phyloP scores from a whole-genome alignment of 2,329 filamentous ascomycete genomes.

The Botrytis elliptica region DNA sequence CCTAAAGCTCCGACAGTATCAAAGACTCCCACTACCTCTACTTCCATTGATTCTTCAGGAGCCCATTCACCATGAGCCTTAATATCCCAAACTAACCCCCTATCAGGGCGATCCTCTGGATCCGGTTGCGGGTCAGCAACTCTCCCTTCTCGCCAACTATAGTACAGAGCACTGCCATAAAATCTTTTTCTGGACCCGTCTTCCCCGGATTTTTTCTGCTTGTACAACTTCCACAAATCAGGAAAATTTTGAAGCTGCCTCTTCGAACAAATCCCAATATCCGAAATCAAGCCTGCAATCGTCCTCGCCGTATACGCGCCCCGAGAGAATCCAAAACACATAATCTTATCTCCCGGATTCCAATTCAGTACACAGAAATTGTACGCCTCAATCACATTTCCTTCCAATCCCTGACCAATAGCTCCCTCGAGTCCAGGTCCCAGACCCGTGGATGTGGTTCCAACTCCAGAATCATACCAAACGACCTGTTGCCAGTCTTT shows the following conservation, averaged over 20 bases:
- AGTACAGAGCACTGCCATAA: slow-evolving; percentile 3
- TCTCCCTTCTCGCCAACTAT: neutral
- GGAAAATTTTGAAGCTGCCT: neutral
- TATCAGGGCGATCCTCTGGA: neutral
- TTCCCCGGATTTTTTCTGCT: neutral
- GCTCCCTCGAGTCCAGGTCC: neutral
- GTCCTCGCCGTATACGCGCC: slow-evolving; percentile 42
- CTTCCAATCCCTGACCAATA: slow-evolving; percentile 21
- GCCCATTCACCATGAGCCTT: neutral
- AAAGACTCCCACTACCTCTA: slow-evolving; percentile 27
- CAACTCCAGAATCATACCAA: slow-evolving; percentile 22
- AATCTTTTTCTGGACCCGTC: neutral
- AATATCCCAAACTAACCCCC: neutral
- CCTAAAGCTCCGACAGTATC: slow-evolving; percentile 26
- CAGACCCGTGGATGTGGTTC: neutral
- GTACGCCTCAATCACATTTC: slow-evolving; percentile 35
- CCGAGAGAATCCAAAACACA: slow-evolving; percentile 41
- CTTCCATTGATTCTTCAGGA: slow-evolving; percentile 4
- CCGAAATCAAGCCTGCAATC: slow-evolving; percentile 34
- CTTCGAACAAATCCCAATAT: neutral
- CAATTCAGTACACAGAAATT: slow-evolving; percentile 41
- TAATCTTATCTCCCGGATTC: slow-evolving; percentile 13
- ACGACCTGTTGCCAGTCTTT: slow-evolving; percentile 9
- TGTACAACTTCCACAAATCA: neutral
- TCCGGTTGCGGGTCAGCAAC: neutral